Base-by-base conservation (phyloP, 768 basidiomycete genomes). In the Boletus fagicola region DNA sequence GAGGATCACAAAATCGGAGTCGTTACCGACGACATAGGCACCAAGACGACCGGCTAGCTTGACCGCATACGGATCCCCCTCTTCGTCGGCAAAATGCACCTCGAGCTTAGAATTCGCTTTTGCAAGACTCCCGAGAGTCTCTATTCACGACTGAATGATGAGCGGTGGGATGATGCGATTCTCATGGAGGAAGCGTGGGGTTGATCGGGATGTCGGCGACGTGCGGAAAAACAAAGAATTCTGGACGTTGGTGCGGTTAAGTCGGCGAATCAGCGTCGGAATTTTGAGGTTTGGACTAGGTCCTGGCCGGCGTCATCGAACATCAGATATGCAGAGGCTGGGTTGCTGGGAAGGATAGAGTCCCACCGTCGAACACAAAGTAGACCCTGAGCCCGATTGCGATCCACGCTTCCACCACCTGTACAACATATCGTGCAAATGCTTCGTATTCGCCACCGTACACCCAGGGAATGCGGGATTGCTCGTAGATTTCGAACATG, bases 11-110 rank as follows among this genome's bases (percentile, higher is more conserved):
- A 88, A 94, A 69, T 94, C 92, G 3, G 90, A 92, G 74, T 94
- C 92, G 58, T 80, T 84, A 26, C 87, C 88, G 0, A 85, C 78
- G 45, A 94, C 89, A 61, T 87, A 93, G 33, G 83, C 92, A 9
- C 80, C 78, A 12, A 92, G 71, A 50, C 82, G 79, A 15, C 83
- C 90, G 10, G 92, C 92, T 10, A 94, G 77, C 62, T 90, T 90
- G 8, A 93, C 90, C n/a, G 87, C 85, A 63, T 83, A 90, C 3
- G 89, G 87, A 69, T 92, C 91, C 12, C 83, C 89, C 70, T 93
- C 91, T 70, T 86, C 86, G 62, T 92, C 90, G 7, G 90, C 90
- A 58, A 86, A 86, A 68, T 87, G 82, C 7, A 90, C 63, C 39
- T 84, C 74, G n/a, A 90, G 66, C 7, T 63, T 62, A 22, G 74